A percentile compares a stretch with the other conserved stretches of the same genome.
Conservation (phyloP, 257 asterid genomes). For the Scutellaria galericulata region DNA sequence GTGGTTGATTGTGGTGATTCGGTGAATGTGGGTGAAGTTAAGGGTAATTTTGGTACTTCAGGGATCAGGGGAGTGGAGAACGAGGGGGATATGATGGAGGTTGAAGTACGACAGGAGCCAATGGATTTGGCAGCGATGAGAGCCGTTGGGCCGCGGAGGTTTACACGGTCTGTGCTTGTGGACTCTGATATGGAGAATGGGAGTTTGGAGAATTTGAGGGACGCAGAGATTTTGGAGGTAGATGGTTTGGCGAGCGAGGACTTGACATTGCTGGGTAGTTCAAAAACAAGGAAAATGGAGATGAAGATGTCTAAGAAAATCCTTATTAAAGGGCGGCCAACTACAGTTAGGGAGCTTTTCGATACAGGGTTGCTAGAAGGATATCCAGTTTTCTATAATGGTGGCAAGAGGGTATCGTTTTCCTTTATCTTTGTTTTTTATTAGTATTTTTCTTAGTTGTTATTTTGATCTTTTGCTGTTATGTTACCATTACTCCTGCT, state of each 20-base stretch:
- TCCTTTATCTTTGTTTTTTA: background rate
- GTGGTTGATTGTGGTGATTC: constrained; percentile 30
- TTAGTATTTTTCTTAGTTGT: constrained; percentile 14
- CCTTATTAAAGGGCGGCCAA: constrained; percentile 63
- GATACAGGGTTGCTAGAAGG: constrained; percentile 95
- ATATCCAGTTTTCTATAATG: constrained; percentile 96
- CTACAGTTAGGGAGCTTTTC: constrained; percentile 89
- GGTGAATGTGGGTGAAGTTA: constrained; percentile 35
- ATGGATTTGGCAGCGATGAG: constrained; percentile 28
- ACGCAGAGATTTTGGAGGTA: constrained; percentile 54
- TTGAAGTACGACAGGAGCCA: constrained; percentile 64
- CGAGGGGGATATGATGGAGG: constrained; percentile 59
- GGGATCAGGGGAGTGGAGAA: constrained; percentile 33
- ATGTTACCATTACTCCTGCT: constrained; percentile 15
- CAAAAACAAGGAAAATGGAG: constrained; percentile 58
- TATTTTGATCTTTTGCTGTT: background rate
- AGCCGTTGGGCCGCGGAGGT: constrained; percentile 47
- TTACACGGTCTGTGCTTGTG: constrained; percentile 59
- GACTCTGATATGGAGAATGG: constrained; percentile 47
- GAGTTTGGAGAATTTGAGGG: constrained; percentile 46
- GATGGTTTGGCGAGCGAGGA: constrained; percentile 46
- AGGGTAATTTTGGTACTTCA: constrained; percentile 37
- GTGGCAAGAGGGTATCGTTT: constrained; percentile 80
- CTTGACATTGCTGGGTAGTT: constrained; percentile 39
- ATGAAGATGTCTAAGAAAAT: constrained; percentile 74